phyloP scores from a whole-genome alignment of 306 rosid species.

The Canavalia gladiata region DNA sequence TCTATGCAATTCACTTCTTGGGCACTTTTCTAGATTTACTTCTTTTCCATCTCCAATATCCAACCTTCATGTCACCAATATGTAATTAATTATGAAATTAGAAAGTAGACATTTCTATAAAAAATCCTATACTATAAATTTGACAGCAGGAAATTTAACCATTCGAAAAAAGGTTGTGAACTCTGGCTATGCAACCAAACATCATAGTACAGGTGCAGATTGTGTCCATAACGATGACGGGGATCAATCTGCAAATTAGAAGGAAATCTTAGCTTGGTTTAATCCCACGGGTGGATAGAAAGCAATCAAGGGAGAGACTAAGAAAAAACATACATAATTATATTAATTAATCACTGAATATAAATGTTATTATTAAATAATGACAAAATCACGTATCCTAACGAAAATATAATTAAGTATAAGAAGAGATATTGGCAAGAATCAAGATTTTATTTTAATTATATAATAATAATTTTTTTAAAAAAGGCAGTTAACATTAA shows the following conservation, averaged over 20 bases:
- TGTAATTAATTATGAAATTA: constrained; percentile 23
- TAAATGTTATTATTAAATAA: too few species aligned
- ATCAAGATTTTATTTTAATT: too few species aligned
- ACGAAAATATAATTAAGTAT: too few species aligned
- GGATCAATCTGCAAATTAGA: constrained; percentile 73
- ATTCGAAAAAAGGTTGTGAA: constrained; percentile 83
- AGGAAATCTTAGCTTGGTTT: neutral
- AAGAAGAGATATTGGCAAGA: too few species aligned
- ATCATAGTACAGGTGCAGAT: constrained; percentile 71
- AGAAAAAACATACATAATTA: too few species aligned
- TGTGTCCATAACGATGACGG: constrained; percentile 92
- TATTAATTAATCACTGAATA: too few species aligned
- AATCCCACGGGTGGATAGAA: neutral
- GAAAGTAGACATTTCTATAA: neutral
- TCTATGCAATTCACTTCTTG: constrained; percentile 61
- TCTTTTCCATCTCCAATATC: constrained; percentile 93
- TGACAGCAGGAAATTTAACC: constrained; percentile 56
- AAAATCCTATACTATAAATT: neutral
- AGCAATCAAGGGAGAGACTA: too few species aligned
- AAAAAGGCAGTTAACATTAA: too few species aligned
- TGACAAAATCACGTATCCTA: too few species aligned
- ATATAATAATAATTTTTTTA: too few species aligned
- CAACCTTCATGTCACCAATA: constrained; percentile 69
- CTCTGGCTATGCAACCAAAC: constrained; percentile 76
- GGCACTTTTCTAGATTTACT: constrained; percentile 66